These are phyloP conservation scores for Hansenula anomala DNA, from an alignment of 1,139 yeast species.

Conservation along the genomic window DNA sequence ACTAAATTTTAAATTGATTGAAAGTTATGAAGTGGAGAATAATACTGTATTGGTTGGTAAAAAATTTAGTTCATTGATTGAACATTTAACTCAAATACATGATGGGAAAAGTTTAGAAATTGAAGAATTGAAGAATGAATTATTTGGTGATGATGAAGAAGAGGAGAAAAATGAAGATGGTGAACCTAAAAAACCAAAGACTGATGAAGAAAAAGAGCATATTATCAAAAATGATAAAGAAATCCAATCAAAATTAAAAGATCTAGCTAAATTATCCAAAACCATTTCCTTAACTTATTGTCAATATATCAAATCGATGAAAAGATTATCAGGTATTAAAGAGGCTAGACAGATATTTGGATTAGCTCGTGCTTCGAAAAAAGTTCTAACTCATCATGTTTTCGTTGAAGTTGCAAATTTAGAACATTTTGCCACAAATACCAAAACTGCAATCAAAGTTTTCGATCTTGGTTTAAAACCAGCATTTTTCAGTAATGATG, in stretches of 20 bases:
- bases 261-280: conserved; percentile 19
- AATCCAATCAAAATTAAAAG: conserved; percentile 20
- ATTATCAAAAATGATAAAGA: conserved; percentile 25
- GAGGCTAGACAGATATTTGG: conserved; percentile 71
- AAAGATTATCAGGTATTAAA: conserved; percentile 59
- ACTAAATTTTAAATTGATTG: conserved; percentile 64
- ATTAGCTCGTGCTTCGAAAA: conserved; percentile 45
- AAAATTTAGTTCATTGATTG: conserved; percentile 47
- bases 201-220: conserved; percentile 19
- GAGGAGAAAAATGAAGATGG: conserved; percentile 22
- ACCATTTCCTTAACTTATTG: conserved; percentile 48
- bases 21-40: conserved; percentile 58
- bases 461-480: conserved; percentile 75
- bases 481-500: conserved; percentile 35
- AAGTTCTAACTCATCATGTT: conserved; percentile 61
- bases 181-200: conserved; percentile 6
- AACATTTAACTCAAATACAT: conserved; percentile 34
- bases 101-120: conserved; percentile 20
- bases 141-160: conserved; percentile 11
- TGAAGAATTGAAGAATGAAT: conserved; percentile 20
- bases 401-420: conserved; percentile 79
- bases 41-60: conserved; percentile 48
- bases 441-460: conserved; percentile 57
- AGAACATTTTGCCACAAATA: conserved; percentile 68
- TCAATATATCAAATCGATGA: conserved; percentile 55